Conservation (phyloP, 805 yeast species). For the Saturnispora ahearnii region DNA sequence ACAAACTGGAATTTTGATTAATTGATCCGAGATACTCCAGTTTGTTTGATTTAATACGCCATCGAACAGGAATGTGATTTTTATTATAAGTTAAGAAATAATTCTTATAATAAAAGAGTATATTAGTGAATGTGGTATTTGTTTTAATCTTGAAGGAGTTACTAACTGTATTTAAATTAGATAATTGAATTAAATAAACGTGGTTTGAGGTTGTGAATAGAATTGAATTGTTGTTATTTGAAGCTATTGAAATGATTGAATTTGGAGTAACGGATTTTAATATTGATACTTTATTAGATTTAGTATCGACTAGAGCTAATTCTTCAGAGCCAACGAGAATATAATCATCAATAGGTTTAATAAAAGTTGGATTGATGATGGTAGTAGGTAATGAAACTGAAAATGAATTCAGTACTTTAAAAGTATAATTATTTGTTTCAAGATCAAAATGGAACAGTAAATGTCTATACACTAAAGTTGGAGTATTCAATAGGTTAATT, state of each 20-base stretch:
- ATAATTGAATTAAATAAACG: background rate
- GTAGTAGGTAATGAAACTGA: no score
- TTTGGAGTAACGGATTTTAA: background rate
- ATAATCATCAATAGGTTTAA: background rate
- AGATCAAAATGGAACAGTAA: background rate
- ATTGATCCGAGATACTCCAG: background rate
- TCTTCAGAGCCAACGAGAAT: background rate
- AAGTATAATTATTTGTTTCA: background rate
- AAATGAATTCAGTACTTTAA: background rate
- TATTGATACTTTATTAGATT: background rate
- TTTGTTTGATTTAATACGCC: background rate
- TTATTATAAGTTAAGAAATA: background rate
- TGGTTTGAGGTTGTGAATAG: background rate
- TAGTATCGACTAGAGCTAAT: background rate
- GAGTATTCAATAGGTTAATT: background rate
- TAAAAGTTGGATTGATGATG: background rate
- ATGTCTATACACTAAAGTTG: background rate
- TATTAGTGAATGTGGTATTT: background rate
- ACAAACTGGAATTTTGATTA: background rate
- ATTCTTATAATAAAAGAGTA: background rate
- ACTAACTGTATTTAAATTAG: background rate
- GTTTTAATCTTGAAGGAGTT: background rate
- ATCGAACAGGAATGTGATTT: background rate
- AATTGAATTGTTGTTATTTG: background rate
- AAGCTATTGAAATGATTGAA: background rate